A percentile compares a stretch with the other conserved stretches of the same genome.
Conservation (phyloP, 805 yeast species). For the Nakazawaea peltata region DNA sequence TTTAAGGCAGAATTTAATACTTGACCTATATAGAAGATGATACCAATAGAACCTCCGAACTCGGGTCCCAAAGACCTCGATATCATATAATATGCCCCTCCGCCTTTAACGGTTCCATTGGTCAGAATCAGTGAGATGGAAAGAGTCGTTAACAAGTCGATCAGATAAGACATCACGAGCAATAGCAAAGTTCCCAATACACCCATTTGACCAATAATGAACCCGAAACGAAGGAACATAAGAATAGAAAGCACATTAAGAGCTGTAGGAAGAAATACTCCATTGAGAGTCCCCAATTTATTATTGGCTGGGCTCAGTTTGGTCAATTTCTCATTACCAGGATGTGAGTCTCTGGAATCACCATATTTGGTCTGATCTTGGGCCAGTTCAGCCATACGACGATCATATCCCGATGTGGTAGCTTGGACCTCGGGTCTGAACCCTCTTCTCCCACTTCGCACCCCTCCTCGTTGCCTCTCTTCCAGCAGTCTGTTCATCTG, state of each 20-base stretch:
- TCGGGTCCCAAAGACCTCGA: slow-evolving; percentile 94
- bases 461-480: too few species aligned
- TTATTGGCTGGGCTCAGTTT: too few species aligned
- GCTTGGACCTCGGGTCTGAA: too few species aligned
- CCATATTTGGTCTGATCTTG: too few species aligned
- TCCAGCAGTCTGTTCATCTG: too few species aligned
- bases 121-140: slow-evolving; percentile 95
- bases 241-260: slow-evolving; percentile 87
- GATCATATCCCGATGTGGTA: too few species aligned
- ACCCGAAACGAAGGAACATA: slow-evolving; percentile 94
- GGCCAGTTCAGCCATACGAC: too few species aligned
- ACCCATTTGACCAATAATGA: slow-evolving; percentile 92
- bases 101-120: slow-evolving; percentile 95
- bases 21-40: slow-evolving; percentile 92
- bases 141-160: slow-evolving; percentile 77
- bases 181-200: slow-evolving; percentile 66
- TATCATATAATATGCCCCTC: slow-evolving; percentile 98
- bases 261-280: slow-evolving; percentile 91
- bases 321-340: too few species aligned
- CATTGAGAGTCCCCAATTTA: slow-evolving; percentile 76
- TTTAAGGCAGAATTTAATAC: slow-evolving; percentile 86
- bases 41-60: slow-evolving; percentile 96
- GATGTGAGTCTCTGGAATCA: too few species aligned
- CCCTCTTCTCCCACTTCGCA: too few species aligned
- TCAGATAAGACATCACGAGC: slow-evolving; percentile 64